Evolutionary conservation across 176 grass and related monocot genomes (phyloP).

Genomic region (Aegilops bicornis): DNA sequence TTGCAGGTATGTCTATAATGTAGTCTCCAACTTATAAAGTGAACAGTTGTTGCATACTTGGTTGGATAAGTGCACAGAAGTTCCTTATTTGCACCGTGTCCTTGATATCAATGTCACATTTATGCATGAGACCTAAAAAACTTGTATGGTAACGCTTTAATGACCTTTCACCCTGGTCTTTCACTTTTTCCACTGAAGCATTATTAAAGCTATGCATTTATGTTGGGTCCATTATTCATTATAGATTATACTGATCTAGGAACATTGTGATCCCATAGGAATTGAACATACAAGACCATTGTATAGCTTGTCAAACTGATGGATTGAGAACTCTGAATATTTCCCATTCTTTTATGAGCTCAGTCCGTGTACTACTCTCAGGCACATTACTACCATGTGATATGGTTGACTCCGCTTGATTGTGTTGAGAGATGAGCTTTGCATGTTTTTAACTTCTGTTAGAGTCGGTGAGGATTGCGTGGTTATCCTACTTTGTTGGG

Average conservation of each 20-base stretch:
- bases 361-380: background rate
- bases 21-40: constrained; percentile 24
- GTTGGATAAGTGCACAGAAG: constrained; percentile 3
- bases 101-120: background rate
- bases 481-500: constrained; percentile 13
- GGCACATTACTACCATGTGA: background rate
- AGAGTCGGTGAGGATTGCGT: background rate
- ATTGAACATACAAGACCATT: background rate
- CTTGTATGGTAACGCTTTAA: background rate
- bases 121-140: background rate
- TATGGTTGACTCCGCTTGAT: background rate
- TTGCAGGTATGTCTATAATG: constrained; percentile 71
- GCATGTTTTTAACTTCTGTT: background rate
- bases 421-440: constrained; percentile 9
- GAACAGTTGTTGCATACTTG: constrained; percentile 21
- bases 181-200: background rate
- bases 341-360: background rate
- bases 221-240: background rate
- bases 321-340: background rate
- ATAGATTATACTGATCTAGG: background rate
- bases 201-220: background rate
- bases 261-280: background rate
- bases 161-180: background rate
- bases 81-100: constrained; percentile 6
- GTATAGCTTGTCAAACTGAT: background rate